phyloP scores from a whole-genome alignment of 2,329 filamentous ascomycete species.

The Colletotrichum caudatum region DNA sequence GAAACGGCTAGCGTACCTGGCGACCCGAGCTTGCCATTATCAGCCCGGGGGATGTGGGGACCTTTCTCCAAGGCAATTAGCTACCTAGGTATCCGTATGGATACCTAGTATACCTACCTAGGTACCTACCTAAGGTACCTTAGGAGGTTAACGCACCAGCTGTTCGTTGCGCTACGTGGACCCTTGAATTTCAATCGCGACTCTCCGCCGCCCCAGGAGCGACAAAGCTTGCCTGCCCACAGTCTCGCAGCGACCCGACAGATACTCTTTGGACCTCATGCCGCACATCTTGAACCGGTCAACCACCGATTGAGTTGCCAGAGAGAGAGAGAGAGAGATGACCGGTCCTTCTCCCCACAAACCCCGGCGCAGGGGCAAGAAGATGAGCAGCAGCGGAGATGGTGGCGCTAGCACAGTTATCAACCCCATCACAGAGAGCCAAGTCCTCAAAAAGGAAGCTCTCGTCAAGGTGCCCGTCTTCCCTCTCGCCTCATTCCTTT shows the following conservation, averaged over 20 bases:
- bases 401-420: constrained; percentile 15
- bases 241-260: constrained; percentile 10
- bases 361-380: constrained; percentile 69
- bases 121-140: background rate
- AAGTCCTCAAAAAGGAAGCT: constrained; percentile 54
- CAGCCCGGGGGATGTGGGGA: constrained; percentile 35
- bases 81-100: background rate
- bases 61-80: constrained; percentile 19
- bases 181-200: constrained; percentile 34
- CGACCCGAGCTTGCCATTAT: constrained; percentile 27
- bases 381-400: constrained; percentile 51
- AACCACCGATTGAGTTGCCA: constrained; percentile 43
- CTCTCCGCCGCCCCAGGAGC: constrained; percentile 5
- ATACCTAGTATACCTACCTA: background rate
- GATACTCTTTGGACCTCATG: constrained; percentile 20
- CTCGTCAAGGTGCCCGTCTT: constrained; percentile 77
- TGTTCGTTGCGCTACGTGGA: constrained; percentile 37
- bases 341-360: constrained; percentile 68
- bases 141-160: constrained; percentile 6
- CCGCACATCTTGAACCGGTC: constrained; percentile 12
- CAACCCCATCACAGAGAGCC: constrained; percentile 17
- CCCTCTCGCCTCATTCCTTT: constrained; percentile 92
- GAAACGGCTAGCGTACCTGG: constrained; percentile 8
- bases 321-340: constrained; percentile 51
- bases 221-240: constrained; percentile 16